phyloP scores from a whole-genome alignment of 345 rosid species.

The Hevea brasiliensis region DNA sequence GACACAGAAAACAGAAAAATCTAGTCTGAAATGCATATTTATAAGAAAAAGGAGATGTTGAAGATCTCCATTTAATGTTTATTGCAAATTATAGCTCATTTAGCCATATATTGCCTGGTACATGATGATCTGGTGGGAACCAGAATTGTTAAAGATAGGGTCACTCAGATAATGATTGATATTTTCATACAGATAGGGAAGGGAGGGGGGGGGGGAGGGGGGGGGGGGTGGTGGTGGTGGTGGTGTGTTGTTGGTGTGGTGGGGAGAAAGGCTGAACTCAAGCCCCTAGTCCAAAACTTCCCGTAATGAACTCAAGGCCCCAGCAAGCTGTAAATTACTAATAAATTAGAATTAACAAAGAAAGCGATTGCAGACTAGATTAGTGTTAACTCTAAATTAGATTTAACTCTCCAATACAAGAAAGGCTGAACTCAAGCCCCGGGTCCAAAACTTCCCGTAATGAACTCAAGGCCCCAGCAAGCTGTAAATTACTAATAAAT shows the following conservation, averaged over 20 bases:
- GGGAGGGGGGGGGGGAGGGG: too few relatives aligned
- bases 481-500: too few relatives aligned
- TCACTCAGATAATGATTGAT: conserved; percentile 39
- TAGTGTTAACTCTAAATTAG: too few relatives aligned
- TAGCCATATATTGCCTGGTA: conserved; percentile 26
- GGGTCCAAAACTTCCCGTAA: conserved; percentile 88
- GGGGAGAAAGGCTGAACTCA: conserved; percentile 62
- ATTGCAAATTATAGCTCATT: conserved; percentile 17
- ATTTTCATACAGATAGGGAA: conserved; percentile 91
- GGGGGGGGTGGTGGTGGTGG: too few relatives aligned
- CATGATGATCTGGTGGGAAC: conserved; percentile 11
- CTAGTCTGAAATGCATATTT: conserved; percentile 4
- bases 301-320: conserved; percentile 75
- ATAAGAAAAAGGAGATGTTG: not conserved
- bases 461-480: too few relatives aligned
- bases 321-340: too few relatives aligned
- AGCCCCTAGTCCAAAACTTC: conserved; percentile 96
- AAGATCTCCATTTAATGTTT: conserved; percentile 16
- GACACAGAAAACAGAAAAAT: not conserved
- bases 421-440: conserved; percentile 74
- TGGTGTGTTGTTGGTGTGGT: too few relatives aligned
- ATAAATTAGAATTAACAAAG: too few relatives aligned
- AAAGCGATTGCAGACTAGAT: too few relatives aligned
- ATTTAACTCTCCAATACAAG: too few relatives aligned
- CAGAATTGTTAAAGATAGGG: conserved; percentile 23